Evolutionary conservation across 768 basidiomycete species (phyloP).

Genomic region (Hericium erinaceus): DNA sequence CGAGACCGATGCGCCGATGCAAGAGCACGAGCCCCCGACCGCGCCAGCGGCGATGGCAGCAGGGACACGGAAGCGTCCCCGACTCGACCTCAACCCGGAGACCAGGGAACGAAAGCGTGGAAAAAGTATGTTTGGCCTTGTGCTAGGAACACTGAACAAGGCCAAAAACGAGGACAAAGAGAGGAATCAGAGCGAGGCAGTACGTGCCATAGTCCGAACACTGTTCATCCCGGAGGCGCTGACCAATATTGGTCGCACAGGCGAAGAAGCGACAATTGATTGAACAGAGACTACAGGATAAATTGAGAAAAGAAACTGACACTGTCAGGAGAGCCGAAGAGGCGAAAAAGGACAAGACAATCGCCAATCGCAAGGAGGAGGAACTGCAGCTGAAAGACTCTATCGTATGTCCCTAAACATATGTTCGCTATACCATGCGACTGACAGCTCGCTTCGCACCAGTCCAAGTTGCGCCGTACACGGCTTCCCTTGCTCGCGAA

Average conservation of each 20-base stretch:
- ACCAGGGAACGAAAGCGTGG: constrained; percentile 69
- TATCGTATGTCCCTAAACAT: constrained; percentile 41
- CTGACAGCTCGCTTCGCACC: neutral
- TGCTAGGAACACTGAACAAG: constrained; percentile 77
- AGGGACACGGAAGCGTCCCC: constrained; percentile 56
- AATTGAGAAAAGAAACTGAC: constrained; percentile 79
- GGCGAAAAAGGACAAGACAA: constrained; percentile 73
- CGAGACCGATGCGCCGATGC: constrained; percentile 14
- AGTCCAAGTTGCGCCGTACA: constrained; percentile 69
- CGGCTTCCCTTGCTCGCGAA: constrained; percentile 66
- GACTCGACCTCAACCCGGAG: constrained; percentile 53
- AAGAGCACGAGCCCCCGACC: constrained; percentile 10
- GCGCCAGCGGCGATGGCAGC: constrained; percentile 15
- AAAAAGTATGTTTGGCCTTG: constrained; percentile 80
- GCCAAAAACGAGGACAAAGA: constrained; percentile 83
- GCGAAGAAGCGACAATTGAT: constrained; percentile 78
- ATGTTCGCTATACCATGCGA: neutral
- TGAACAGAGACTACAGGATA: constrained; percentile 78
- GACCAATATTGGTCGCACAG: constrained; percentile 25
- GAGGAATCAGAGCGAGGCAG: constrained; percentile 78
- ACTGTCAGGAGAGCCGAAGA: constrained; percentile 79
- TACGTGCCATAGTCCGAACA: constrained; percentile 22
- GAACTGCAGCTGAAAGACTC: constrained; percentile 76
- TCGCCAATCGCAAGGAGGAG: constrained; percentile 72
- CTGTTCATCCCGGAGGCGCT: neutral